A percentile compares a stretch with the other conserved stretches of the same genome.
phyloP scores from a whole-genome alignment of 2,329 filamentous ascomycete species.

The Penicillium sp. region DNA sequence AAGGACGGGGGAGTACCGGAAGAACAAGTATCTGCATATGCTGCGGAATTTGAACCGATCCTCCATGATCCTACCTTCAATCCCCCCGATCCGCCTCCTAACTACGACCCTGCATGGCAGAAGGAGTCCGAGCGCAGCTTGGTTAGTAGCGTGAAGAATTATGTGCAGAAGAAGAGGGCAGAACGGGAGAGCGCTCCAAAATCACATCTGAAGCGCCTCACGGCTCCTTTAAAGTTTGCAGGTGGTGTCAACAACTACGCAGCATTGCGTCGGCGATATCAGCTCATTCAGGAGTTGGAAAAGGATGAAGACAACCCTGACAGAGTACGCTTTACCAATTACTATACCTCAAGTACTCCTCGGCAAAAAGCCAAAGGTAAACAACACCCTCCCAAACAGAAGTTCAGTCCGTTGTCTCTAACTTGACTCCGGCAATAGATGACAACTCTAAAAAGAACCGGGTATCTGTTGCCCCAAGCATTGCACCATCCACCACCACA shows the following conservation, averaged over 20 bases:
- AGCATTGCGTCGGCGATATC: conserved; percentile 70
- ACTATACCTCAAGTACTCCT: conserved; percentile 84
- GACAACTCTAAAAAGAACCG: not conserved
- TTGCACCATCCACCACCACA: not conserved
- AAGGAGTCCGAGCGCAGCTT: conserved; percentile 77
- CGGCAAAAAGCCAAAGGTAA: conserved; percentile 44
- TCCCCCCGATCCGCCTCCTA: conserved; percentile 46
- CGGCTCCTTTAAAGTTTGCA: conserved; percentile 82
- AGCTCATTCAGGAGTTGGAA: conserved; percentile 68
- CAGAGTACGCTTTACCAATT: conserved; percentile 75
- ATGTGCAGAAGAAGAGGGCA: conserved; percentile 74
- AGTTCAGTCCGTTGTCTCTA: conserved; percentile 19
- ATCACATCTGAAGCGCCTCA: conserved; percentile 73
- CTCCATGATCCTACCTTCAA: conserved; percentile 19
- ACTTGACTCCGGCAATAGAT: not conserved
- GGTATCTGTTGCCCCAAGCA: not conserved
- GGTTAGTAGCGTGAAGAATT: conserved; percentile 65
- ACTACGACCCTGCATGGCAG: conserved; percentile 72
- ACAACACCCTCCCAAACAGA: conserved; percentile 23
- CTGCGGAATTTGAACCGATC: conserved; percentile 14
- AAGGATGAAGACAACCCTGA: conserved; percentile 57
- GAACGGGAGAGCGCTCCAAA: conserved; percentile 40
- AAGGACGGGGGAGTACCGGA: conserved; percentile 16
- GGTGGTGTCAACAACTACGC: conserved; percentile 75
- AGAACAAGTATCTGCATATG: conserved; percentile 17